Conservation (phyloP, 805 yeast species). For the Priceomyces haplophilus region DNA sequence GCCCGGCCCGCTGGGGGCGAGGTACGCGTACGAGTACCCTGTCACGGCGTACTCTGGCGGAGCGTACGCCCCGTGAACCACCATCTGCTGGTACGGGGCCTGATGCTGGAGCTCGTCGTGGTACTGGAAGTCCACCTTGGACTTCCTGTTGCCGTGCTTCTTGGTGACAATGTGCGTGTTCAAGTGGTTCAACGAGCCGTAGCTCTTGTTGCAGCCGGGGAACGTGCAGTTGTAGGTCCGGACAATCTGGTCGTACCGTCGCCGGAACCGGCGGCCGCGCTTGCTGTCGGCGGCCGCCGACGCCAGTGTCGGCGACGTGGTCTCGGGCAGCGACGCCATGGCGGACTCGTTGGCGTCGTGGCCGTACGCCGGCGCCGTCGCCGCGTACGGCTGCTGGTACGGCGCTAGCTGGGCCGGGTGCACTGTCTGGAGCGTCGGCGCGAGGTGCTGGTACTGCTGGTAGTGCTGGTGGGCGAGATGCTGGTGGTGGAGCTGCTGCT, state of each 20-base stretch:
- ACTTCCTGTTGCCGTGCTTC: constrained; percentile 42
- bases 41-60: constrained; percentile 12
- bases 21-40: constrained; percentile 18
- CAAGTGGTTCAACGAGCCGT: constrained; percentile 41
- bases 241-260: constrained; percentile 35
- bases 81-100: constrained; percentile 1
- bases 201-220: constrained; percentile 41
- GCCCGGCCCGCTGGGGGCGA: constrained; percentile 3
- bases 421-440: too few species aligned
- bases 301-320: too few species aligned
- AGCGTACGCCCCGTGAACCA: background rate
- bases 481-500: background rate
- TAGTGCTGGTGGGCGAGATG: too few species aligned
- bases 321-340: too few species aligned
- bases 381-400: too few species aligned
- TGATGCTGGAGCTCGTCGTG: constrained; percentile 12
- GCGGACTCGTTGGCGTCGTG: too few species aligned
- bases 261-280: constrained; percentile 33
- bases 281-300: constrained; percentile 14
- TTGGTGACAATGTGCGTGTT: constrained; percentile 45
- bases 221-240: constrained; percentile 33
- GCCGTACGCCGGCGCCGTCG: too few species aligned
- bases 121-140: constrained; percentile 38
- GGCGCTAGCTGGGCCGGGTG: too few species aligned
- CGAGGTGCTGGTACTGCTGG: background rate